phyloP scores from a whole-genome alignment of 192 early-diverging fungal genomes.

The Umbelopsis vinacea region DNA sequence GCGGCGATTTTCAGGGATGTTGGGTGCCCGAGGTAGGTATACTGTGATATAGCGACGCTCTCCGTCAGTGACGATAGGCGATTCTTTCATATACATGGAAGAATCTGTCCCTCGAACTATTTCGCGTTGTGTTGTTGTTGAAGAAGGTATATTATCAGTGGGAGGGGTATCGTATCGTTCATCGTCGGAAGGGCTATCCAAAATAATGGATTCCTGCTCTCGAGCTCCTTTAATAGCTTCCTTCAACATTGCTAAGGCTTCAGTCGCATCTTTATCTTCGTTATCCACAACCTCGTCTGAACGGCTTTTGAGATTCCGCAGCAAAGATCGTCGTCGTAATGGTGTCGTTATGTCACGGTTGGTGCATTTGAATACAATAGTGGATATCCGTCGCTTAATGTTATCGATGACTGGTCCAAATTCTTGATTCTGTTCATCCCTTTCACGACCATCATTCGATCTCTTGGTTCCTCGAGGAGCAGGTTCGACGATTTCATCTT shows the following conservation, averaged over 20 bases:
- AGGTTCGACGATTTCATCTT: background rate
- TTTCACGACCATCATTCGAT: background rate
- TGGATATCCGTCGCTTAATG: constrained; percentile 6
- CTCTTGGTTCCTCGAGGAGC: background rate
- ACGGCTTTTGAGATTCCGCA: background rate
- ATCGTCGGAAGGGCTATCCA: background rate
- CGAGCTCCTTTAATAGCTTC: constrained; percentile 4
- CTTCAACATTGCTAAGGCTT: background rate
- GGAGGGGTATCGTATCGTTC: background rate
- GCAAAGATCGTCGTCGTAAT: constrained; percentile 1
- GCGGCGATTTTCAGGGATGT: background rate
- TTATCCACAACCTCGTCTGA: background rate
- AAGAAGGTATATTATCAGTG: constrained; percentile 3
- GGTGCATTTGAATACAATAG: constrained; percentile 10
- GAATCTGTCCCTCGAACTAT: constrained; percentile 8
- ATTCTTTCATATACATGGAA: constrained; percentile 1
- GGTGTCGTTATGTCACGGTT: constrained; percentile 11
- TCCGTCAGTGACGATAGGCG: constrained; percentile 3
- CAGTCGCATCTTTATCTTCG: background rate
- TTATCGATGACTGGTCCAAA: constrained; percentile 10
- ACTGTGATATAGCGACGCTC: constrained; percentile 9
- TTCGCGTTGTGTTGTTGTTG: background rate
- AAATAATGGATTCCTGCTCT: background rate
- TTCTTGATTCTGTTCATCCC: constrained; percentile 15
- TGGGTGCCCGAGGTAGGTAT: background rate